phyloP scores from a whole-genome alignment of 2,329 filamentous ascomycete species.

The Fusarium avenaceum region DNA sequence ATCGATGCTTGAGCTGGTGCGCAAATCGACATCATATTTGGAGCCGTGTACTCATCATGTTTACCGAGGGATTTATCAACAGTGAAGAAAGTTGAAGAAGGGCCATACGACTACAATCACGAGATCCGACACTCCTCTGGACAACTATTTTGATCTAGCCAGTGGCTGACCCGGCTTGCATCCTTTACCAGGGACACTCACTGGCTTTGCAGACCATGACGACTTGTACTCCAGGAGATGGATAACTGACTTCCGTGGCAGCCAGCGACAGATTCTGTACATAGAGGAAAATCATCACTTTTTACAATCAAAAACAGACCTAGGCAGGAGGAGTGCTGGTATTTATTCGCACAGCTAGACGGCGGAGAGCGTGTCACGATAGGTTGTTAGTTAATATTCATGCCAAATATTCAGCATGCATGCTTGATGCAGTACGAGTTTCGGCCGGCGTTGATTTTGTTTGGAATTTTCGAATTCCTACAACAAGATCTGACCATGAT shows the following conservation, averaged over 20 bases:
- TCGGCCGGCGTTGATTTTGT: constrained; percentile 16
- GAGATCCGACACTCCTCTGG: constrained; percentile 33
- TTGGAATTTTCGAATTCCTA: not conserved
- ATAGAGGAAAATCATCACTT: constrained; percentile 47
- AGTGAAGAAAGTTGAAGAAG: constrained; percentile 10
- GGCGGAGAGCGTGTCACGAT: constrained; percentile 45
- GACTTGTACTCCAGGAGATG: constrained; percentile 4
- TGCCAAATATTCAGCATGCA: constrained; percentile 37
- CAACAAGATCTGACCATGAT: not conserved
- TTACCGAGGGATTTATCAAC: constrained; percentile 15
- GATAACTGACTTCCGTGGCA: constrained; percentile 12
- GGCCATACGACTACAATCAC: constrained; percentile 15
- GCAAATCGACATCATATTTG: constrained; percentile 21
- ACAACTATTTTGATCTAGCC: constrained; percentile 35
- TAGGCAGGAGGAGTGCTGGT: constrained; percentile 32
- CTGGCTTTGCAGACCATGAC: constrained; percentile 13
- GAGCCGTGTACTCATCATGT: constrained; percentile 19
- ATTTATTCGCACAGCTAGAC: constrained; percentile 41
- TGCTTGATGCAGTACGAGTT: constrained; percentile 9
- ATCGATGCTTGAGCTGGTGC: constrained; percentile 17
- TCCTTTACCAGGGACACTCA: constrained; percentile 15
- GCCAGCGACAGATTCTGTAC: constrained; percentile 43
- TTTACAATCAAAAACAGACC: constrained; percentile 32
- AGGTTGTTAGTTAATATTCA: constrained; percentile 40
- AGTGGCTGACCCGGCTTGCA: constrained; percentile 19